Conservation (phyloP, 441 rosid genomes). For the Croton setiger region DNA sequence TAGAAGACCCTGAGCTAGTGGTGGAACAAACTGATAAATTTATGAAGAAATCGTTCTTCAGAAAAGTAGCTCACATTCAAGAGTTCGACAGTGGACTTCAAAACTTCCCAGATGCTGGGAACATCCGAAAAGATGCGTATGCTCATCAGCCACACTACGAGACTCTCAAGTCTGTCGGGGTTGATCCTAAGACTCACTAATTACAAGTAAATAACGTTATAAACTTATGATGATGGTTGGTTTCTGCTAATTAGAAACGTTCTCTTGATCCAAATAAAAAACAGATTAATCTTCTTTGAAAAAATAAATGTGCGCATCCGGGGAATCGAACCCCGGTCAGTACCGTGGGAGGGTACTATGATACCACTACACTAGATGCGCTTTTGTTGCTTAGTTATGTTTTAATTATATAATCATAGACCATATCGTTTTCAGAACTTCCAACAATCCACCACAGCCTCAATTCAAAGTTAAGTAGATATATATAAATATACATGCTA, state of each 20-base stretch:
- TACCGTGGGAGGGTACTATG: conserved; percentile 99
- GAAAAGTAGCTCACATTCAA: conserved; percentile 64
- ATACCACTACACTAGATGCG: conserved; percentile 98
- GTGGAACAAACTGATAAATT: conserved; percentile 45
- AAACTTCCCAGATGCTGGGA: conserved; percentile 16
- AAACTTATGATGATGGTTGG: too few species aligned
- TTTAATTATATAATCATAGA: too few species aligned
- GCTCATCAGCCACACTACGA: conserved; percentile 30
- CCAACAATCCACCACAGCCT: too few species aligned
- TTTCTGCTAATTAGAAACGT: background rate
- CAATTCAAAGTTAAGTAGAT: too few species aligned
- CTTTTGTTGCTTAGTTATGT: too few species aligned
- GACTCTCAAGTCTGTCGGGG: conserved; percentile 47
- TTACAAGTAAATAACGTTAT: too few species aligned
- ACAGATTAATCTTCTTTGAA: too few species aligned
- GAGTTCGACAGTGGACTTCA: conserved; percentile 37
- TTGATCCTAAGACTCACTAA: conserved; percentile 35
- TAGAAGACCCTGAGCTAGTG: conserved; percentile 54
- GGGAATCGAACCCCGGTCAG: conserved; percentile 99
- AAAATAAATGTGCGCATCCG: conserved; percentile 59
- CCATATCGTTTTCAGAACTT: too few species aligned
- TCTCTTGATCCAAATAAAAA: too few species aligned
- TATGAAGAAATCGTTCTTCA: conserved; percentile 44
- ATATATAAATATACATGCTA: too few species aligned
- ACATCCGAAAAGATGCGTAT: conserved; percentile 30